Base-by-base conservation (phyloP, 768 basidiomycete genomes). In the Fibroporia radiculosa region DNA sequence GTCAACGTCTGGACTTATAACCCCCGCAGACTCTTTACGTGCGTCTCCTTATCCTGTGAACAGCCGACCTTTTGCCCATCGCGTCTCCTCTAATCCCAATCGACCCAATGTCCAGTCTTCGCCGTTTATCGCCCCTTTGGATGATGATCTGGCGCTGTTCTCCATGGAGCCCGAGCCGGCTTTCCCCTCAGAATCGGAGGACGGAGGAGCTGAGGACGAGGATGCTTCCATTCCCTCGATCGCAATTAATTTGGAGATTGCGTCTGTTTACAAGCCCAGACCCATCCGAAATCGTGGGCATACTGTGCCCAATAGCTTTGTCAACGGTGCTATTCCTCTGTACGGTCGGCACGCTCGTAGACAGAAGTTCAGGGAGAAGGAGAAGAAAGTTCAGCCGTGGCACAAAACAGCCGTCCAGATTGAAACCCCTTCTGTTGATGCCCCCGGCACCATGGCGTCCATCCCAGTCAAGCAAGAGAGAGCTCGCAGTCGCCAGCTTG, bases 241-340 rank as follows among this genome's bases (percentile, higher is more conserved):
- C 47, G 58, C 69, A 14, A 62, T 80, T 42, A 77, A 78, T 56
- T 72, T 89, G 45, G 81, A 82, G 55, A 84, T 87, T 38, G 65
- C 74, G 2, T 71, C 78, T 2, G 85, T 88, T 8, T 85, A 77
- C 66, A 86, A 87, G 53, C 84, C 84, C 1, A 75, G 80, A 1
- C 82, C 83, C 1, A 63, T 74, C 51, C 78, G 75, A 69, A 73
- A 64, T 22, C 65, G 65, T 14, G 36, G 60, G 34, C 53, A 70
- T 64, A 40, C 63, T 56, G 49, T 43, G 10, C 37, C 44, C n/a
- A n/a, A n/a, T 25, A 47, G 51, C 35, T 44, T 42, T 20, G 41
- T 43, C 45, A 28, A 42, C 27, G 44, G 31, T 28, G 28, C 53
- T 48, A 14, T 25, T 6, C 5, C 24, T 14, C 32, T 28, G 24